Evolutionary conservation across 129 eudicot species (phyloP).

Genomic region (Sambucus nigra): DNA sequence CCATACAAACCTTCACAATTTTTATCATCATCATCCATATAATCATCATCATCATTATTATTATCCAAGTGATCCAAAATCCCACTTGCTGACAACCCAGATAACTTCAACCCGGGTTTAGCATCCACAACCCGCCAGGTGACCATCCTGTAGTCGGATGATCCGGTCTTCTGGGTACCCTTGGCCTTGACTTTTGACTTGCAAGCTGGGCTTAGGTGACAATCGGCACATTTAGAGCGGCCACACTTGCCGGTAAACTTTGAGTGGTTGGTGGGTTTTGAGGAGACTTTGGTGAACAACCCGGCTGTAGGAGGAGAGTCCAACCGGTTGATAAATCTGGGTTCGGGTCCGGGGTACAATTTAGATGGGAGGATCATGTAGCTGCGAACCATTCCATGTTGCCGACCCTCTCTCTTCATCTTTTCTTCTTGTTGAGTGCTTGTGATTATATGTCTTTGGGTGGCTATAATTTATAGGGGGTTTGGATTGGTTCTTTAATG

Average conservation of each 20-base stretch:
- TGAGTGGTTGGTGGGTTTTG: conserved; percentile 69
- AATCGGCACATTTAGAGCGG: conserved; percentile 30
- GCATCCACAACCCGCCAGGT: conserved; percentile 27
- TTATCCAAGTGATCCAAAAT: conserved; percentile 30
- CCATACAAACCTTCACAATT: conserved; percentile 5
- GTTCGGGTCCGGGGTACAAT: neutral
- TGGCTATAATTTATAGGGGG: neutral
- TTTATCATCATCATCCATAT: conserved; percentile 2
- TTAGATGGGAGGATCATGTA: conserved; percentile 18
- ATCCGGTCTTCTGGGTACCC: conserved; percentile 39
- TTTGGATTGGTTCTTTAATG: too few relatives aligned
- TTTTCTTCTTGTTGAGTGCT: neutral
- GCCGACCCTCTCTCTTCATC: conserved; percentile 49
- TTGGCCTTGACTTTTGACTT: conserved; percentile 54
- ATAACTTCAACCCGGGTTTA: conserved; percentile 14
- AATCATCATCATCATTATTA: conserved; percentile 23
- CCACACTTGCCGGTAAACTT: conserved; percentile 60
- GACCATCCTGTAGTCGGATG: conserved; percentile 10
- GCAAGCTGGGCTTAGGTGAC: conserved; percentile 39
- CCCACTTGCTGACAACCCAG: conserved; percentile 27
- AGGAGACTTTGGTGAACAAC: conserved; percentile 31
- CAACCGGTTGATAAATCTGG: conserved; percentile 17
- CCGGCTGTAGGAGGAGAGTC: conserved; percentile 43
- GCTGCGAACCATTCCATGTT: conserved; percentile 38
- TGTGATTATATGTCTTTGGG: too few relatives aligned